These are phyloP conservation scores for Lipomyces anomalus DNA, from an alignment of 805 yeast genomes.

Conservation along the genomic window DNA sequence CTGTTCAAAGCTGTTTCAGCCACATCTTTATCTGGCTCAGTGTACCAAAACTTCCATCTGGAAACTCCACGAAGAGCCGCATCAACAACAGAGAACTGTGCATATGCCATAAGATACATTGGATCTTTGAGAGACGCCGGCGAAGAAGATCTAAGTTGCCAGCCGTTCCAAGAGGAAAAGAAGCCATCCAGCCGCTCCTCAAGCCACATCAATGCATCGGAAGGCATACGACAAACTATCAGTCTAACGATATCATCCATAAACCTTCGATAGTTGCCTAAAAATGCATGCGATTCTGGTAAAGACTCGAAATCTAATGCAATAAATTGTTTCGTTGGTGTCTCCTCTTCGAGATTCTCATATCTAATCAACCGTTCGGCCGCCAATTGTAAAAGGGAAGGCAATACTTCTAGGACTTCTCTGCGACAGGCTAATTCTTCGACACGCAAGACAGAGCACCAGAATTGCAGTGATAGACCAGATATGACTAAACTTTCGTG, in stretches of 20 bases:
- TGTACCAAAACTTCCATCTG: conserved; percentile 94
- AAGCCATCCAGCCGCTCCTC: conserved; percentile 65
- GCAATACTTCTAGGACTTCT: conserved; percentile 48
- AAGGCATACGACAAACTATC: conserved; percentile 78
- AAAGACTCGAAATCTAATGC: conserved; percentile 85
- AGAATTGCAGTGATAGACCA: conserved; percentile 84
- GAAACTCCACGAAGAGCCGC: conserved; percentile 87
- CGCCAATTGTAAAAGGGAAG: conserved; percentile 66
- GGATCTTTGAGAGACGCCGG: conserved; percentile 45
- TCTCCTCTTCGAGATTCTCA: conserved; percentile 55
- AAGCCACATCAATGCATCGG: conserved; percentile 76
- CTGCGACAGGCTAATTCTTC: conserved; percentile 50
- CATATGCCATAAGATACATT: conserved; percentile 58
- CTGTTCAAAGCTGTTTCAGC: conserved; percentile 52
- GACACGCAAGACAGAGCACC: conserved; percentile 84
- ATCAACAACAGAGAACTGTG: conserved; percentile 82
- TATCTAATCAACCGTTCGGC: conserved; percentile 75
- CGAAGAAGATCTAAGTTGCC: conserved; percentile 30
- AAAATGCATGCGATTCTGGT: conserved; percentile 70
- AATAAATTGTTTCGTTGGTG: conserved; percentile 57
- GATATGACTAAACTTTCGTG: conserved; percentile 86
- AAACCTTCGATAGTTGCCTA: conserved; percentile 72
- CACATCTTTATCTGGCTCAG: conserved; percentile 47
- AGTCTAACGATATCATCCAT: conserved; percentile 88
- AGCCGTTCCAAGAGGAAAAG: conserved; percentile 45